Percentiles rank a stretch among this genome's conserved stretches.
Evolutionary conservation across 441 rosid genomes (phyloP).

Genomic region (Jatropha podagrica): DNA sequence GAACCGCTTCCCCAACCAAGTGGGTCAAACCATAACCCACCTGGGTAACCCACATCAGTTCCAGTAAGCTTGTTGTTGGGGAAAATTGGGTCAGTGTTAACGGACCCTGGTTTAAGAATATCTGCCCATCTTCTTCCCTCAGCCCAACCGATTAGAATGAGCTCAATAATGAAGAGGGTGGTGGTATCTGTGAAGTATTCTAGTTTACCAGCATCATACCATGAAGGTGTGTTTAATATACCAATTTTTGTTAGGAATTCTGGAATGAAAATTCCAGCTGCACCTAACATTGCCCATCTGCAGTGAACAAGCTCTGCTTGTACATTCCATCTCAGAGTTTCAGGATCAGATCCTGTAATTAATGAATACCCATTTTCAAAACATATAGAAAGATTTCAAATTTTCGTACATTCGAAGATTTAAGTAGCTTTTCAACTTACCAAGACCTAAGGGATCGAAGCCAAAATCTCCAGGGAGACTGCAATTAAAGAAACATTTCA

Average conservation of each 20-base stretch:
- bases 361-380: neutral
- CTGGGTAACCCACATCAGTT: conserved; percentile 95
- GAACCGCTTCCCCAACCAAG: conserved; percentile 90
- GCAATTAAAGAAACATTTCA: conserved; percentile 18
- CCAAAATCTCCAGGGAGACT: conserved; percentile 97
- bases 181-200: conserved; percentile 97
- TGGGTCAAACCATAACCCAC: conserved; percentile 97
- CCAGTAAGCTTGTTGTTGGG: conserved; percentile 98
- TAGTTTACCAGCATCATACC: conserved; percentile 84
- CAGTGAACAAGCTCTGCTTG: conserved; percentile 94
- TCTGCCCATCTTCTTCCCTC: conserved; percentile 99
- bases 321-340: conserved; percentile 84
- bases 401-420: neutral
- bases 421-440: conserved; percentile 36
- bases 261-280: conserved; percentile 95
- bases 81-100: conserved; percentile 93
- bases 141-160: conserved; percentile 90
- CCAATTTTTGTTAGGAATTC: conserved; percentile 89
- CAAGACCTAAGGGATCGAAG: conserved; percentile 92
- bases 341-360: conserved; percentile 79
- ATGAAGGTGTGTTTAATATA: conserved; percentile 85
- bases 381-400: neutral
- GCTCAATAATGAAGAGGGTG: conserved; percentile 76
- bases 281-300: conserved; percentile 97
- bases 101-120: conserved; percentile 89